phyloP scores from a whole-genome alignment of 139 green algal genomes.

The Chlorella vulgaris region DNA sequence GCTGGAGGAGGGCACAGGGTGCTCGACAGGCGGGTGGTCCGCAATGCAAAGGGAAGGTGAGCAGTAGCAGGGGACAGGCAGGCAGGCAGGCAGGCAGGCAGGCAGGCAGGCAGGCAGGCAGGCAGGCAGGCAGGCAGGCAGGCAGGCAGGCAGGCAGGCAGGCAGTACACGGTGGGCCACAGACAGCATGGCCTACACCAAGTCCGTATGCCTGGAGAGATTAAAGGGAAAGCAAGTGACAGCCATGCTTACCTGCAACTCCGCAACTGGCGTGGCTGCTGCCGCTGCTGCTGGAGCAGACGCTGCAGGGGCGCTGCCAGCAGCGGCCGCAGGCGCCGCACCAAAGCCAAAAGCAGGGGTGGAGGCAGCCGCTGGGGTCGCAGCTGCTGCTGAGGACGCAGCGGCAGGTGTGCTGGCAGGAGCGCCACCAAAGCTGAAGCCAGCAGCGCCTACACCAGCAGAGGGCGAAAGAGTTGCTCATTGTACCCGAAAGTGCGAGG shows the following conservation, averaged over 20 bases:
- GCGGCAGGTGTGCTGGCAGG: conserved; percentile 18
- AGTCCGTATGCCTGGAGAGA: not conserved
- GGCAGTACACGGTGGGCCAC: no score
- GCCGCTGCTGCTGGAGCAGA: not conserved
- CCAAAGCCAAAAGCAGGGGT: conserved; percentile 29
- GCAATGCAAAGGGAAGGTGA: no score
- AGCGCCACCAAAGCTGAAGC: conserved; percentile 24
- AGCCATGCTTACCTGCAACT: conserved; percentile 14
- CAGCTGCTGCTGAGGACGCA: not conserved
- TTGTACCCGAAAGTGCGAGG: no score
- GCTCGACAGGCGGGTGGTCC: no score
- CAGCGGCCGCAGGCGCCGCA: not conserved
- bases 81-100: no score
- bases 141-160: no score
- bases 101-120: no score
- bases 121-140: no score
- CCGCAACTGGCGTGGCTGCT: conserved; percentile 7
- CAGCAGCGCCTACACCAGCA: not conserved
- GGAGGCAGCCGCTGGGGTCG: conserved; percentile 12
- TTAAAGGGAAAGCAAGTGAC: not conserved
- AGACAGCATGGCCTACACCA: not conserved
- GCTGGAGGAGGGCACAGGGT: no score
- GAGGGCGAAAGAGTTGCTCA: no score
- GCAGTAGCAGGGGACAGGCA: no score
- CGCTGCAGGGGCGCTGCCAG: not conserved